A percentile compares a stretch with the other conserved stretches of the same genome.
Evolutionary conservation across 352 stramenopile genomes (phyloP).

Genomic region (Phytophthora boehmeriae): DNA sequence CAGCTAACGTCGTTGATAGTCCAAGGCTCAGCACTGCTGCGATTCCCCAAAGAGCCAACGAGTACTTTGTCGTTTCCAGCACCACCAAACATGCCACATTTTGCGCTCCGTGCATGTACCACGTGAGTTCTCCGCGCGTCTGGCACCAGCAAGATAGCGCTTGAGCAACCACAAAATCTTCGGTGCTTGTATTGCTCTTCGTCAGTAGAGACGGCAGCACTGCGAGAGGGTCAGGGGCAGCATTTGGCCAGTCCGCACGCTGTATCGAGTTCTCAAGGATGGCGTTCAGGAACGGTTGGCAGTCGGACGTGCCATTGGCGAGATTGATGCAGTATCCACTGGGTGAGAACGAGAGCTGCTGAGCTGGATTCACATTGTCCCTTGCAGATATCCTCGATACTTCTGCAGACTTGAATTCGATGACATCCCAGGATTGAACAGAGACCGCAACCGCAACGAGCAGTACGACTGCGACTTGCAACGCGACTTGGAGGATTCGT

Average conservation of each 20-base stretch:
- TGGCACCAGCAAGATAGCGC: constrained; percentile 57
- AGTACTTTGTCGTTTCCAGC: constrained; percentile 61
- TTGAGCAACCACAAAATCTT: constrained; percentile 26
- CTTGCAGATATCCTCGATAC: not conserved
- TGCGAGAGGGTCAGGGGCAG: constrained; percentile 7
- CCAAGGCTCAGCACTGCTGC: constrained; percentile 29
- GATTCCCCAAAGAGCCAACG: constrained; percentile 47
- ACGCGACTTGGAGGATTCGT: constrained; percentile 19
- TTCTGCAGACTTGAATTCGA: constrained; percentile 25
- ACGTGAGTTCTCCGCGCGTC: constrained; percentile 32
- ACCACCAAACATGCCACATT: constrained; percentile 65
- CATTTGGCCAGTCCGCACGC: constrained; percentile 15
- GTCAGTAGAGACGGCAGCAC: constrained; percentile 8
- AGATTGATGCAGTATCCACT: constrained; percentile 49
- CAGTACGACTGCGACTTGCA: constrained; percentile 35
- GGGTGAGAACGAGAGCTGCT: constrained; percentile 49
- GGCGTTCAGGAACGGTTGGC: constrained; percentile 46
- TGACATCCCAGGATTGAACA: constrained; percentile 42
- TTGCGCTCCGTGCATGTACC: constrained; percentile 55
- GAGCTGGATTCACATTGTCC: not conserved
- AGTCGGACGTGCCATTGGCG: constrained; percentile 40
- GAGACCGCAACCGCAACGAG: constrained; percentile 31
- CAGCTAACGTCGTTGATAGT: constrained; percentile 25
- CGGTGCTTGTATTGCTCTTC: constrained; percentile 11
- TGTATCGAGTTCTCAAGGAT: constrained; percentile 30